These are phyloP conservation scores for Curvularia eragrostidis DNA, from an alignment of 2,329 filamentous ascomycete genomes.

Conservation along the genomic window DNA sequence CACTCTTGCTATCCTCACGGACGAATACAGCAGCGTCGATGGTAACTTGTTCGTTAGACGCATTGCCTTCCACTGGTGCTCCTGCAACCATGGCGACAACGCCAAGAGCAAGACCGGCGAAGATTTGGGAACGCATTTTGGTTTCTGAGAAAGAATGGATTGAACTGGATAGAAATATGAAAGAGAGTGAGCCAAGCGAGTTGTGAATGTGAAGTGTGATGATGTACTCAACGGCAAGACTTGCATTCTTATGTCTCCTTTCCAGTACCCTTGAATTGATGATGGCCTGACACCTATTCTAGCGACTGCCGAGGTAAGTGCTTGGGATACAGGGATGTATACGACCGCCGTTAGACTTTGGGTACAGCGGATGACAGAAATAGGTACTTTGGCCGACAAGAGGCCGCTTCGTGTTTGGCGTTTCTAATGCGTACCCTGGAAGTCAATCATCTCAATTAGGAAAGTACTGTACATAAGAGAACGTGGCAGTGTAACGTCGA, in stretches of 20 bases:
- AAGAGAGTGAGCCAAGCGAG: neutral
- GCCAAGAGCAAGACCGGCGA: neutral
- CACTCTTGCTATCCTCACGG: neutral
- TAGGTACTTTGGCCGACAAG: neutral
- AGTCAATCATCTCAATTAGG: neutral
- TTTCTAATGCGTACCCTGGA: neutral
- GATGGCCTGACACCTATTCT: neutral
- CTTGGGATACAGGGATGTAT: neutral
- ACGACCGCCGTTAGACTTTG: neutral
- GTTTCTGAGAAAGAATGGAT: neutral
- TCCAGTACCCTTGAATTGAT: neutral
- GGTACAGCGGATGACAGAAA: neutral
- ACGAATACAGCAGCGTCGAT: neutral
- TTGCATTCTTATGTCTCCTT: neutral
- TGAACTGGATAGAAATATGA: neutral
- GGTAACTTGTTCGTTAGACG: neutral
- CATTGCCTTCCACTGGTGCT: neutral
- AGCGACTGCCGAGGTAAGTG: neutral
- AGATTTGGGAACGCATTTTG: conserved; percentile 2
- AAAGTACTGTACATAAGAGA: neutral
- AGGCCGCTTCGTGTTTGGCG: neutral
- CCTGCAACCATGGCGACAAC: neutral
- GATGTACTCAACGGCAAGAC: neutral
- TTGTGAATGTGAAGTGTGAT: neutral
- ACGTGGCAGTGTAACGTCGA: neutral